Conservation (phyloP, 2,329 filamentous ascomycete genomes). For the Neopestalotiopsis rosae region DNA sequence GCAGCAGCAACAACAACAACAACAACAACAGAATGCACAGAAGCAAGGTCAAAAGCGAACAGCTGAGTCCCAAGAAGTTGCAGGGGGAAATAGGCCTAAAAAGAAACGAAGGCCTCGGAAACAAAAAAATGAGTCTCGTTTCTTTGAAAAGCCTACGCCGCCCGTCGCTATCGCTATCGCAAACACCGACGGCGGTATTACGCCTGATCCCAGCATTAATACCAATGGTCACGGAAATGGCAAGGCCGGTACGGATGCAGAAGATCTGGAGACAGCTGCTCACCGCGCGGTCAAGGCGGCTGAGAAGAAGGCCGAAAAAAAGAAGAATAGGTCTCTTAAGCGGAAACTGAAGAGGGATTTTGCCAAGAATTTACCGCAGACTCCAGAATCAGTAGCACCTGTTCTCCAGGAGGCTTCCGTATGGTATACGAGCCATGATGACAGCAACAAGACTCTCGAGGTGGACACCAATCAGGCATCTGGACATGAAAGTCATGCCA, state of each 20-base stretch:
- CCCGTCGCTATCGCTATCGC: background rate
- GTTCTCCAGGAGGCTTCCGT: slow-evolving; percentile 13
- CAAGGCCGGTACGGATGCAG: background rate
- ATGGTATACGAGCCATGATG: slow-evolving; percentile 17
- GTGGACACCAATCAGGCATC: background rate
- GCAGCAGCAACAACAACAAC: background rate
- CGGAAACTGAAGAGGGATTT: background rate
- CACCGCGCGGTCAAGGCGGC: slow-evolving; percentile 4
- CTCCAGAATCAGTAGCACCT: background rate
- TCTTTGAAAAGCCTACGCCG: slow-evolving; percentile 10
- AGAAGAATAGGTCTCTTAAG: slow-evolving; percentile 7
- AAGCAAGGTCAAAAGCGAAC: background rate
- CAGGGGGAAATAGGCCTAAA: background rate
- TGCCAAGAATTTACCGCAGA: background rate
- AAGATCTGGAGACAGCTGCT: background rate
- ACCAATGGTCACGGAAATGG: background rate
- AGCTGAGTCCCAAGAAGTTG: background rate
- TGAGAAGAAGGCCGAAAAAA: slow-evolving; percentile 17
- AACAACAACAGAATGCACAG: background rate
- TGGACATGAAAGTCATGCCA: background rate
- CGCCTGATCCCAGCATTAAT: background rate
- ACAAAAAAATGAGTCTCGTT: slow-evolving; percentile 17
- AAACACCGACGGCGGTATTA: background rate
- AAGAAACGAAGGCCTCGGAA: background rate
- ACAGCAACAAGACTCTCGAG: slow-evolving; percentile 5